Conservation (phyloP, 257 asterid species). For the Cordia subcordata region DNA sequence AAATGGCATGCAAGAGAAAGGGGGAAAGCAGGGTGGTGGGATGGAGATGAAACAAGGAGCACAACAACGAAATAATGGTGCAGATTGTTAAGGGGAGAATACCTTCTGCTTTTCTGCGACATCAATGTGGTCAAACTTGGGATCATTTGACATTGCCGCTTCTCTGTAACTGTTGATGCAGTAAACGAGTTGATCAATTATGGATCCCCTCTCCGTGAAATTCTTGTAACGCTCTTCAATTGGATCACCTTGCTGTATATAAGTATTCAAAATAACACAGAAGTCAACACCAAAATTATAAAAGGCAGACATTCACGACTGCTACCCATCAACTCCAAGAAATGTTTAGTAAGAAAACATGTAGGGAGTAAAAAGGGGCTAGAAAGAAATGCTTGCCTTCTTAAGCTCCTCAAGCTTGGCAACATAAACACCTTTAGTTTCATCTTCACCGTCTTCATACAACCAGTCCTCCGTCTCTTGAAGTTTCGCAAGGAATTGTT, state of each 20-base stretch:
- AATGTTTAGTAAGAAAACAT: background rate
- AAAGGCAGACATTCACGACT: background rate
- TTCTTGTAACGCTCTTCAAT: constrained; percentile 81
- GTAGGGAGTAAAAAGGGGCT: background rate
- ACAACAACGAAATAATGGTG: background rate
- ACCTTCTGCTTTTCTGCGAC: constrained; percentile 65
- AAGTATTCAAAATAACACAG: background rate
- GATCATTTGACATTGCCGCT: constrained; percentile 57
- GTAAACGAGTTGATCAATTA: constrained; percentile 44
- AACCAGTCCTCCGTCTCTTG: constrained; percentile 98
- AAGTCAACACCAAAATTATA: background rate
- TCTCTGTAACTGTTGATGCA: constrained; percentile 71
- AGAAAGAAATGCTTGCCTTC: constrained; percentile 21
- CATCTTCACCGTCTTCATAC: constrained; percentile 96
- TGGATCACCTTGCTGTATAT: constrained; percentile 85
- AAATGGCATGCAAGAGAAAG: background rate
- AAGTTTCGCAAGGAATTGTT: constrained; percentile 56
- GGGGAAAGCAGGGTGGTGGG: too few species aligned
- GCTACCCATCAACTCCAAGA: too few species aligned
- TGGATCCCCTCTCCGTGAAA: constrained; percentile 54
- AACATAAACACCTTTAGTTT: constrained; percentile 60
- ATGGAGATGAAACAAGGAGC: background rate
- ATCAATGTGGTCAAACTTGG: constrained; percentile 74
- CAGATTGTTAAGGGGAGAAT: background rate
- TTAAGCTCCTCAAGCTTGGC: constrained; percentile 89